Percentiles rank a stretch among this genome's conserved stretches.
phyloP scores from a whole-genome alignment of 768 basidiomycete species.

The Pisolithus albus region DNA sequence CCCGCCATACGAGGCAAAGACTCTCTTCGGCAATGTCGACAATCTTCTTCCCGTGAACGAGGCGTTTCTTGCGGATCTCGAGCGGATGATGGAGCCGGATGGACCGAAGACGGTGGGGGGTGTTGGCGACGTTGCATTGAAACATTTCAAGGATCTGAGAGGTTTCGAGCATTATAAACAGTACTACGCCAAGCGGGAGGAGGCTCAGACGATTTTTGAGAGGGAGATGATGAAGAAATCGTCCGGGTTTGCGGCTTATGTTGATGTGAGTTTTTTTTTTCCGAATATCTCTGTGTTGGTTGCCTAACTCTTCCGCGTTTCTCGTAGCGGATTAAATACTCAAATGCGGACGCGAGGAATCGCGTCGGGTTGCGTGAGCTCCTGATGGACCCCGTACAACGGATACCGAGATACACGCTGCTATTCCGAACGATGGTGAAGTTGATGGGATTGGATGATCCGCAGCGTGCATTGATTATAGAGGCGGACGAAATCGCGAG shows the following conservation, averaged over 20 bases:
- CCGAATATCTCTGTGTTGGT: constrained; percentile 8
- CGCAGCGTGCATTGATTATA: constrained; percentile 67
- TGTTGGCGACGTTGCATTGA: constrained; percentile 79
- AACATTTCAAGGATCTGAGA: constrained; percentile 75
- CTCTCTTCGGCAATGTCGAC: constrained; percentile 91
- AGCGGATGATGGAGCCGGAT: constrained; percentile 65
- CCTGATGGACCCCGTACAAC: constrained; percentile 93
- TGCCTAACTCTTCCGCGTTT: constrained; percentile 4
- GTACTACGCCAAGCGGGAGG: constrained; percentile 89
- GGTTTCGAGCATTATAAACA: constrained; percentile 90
- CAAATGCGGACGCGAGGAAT: constrained; percentile 63
- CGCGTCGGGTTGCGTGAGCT: constrained; percentile 86
- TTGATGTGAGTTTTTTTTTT: constrained; percentile 62
- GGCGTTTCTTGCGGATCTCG: constrained; percentile 75
- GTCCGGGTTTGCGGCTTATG: constrained; percentile 76
- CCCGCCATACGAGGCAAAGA: constrained; percentile 85
- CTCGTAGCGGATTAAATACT: constrained; percentile 77
- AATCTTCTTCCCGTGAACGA: constrained; percentile 84
- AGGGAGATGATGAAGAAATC: constrained; percentile 73
- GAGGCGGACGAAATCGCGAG: constrained; percentile 86
- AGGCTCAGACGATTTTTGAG: constrained; percentile 84
- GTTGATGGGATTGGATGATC: constrained; percentile 72
- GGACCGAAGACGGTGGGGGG: constrained; percentile 50
- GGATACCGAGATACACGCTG: constrained; percentile 90
- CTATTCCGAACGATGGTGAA: constrained; percentile 91